phyloP scores from a whole-genome alignment of 345 rosid species.

The Boechera stricta region DNA sequence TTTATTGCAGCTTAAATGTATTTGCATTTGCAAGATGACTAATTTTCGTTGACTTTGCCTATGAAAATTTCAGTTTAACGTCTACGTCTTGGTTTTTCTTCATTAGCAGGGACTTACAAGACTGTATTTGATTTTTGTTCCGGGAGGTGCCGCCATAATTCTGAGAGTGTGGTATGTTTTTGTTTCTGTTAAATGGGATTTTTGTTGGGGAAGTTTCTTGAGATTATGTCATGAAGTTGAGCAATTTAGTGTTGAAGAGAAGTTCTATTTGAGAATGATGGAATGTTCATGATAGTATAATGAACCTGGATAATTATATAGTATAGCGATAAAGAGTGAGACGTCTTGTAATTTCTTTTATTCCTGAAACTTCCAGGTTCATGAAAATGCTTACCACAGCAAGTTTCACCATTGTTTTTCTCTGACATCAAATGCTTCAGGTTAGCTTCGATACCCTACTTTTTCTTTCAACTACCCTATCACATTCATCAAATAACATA shows the following conservation, averaged over 20 bases:
- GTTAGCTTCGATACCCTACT: slow-evolving; percentile 41
- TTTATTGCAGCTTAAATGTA: slow-evolving; percentile 10
- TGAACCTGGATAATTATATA: not conserved
- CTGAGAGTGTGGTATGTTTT: slow-evolving; percentile 82
- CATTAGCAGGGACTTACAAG: slow-evolving; percentile 63
- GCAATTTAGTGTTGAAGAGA: not conserved
- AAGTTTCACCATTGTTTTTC: slow-evolving; percentile 96
- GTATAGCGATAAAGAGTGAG: not conserved
- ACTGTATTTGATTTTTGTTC: slow-evolving; percentile 91
- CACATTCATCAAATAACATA: not conserved
- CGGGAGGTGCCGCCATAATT: slow-evolving; percentile 94
- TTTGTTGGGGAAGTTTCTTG: slow-evolving; percentile 5
- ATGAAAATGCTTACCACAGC: slow-evolving; percentile 91
- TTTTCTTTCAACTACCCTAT: not conserved
- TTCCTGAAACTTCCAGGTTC: slow-evolving; percentile 58
- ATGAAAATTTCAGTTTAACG: not conserved
- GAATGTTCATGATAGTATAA: slow-evolving; percentile 17
- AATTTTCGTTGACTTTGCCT: not conserved
- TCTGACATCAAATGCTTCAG: slow-evolving; percentile 74
- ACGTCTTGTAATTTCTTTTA: not conserved
- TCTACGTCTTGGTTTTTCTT: not conserved
- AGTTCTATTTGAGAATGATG: not conserved
- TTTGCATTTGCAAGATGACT: slow-evolving; percentile 16
- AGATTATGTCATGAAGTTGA: not conserved
- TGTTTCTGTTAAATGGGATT: not conserved